phyloP scores from a whole-genome alignment of 768 basidiomycete species.

The Tremella fuciformis region DNA sequence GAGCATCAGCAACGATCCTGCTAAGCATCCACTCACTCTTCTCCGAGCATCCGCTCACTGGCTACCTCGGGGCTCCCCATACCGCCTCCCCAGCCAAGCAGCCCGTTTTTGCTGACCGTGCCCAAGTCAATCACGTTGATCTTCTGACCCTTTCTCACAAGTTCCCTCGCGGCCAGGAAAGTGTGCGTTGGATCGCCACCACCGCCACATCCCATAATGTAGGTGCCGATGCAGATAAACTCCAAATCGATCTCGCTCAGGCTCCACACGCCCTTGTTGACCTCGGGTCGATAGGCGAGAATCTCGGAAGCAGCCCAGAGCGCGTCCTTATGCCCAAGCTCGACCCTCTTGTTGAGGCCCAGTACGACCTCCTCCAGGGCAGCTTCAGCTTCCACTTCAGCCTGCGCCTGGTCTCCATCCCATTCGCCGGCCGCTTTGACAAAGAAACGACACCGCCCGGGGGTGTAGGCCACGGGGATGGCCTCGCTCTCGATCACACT shows the following conservation, averaged over 20 bases:
- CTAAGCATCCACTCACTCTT: slow-evolving; percentile 5
- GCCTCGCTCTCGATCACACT: slow-evolving; percentile 60
- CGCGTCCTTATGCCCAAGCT: slow-evolving; percentile 7
- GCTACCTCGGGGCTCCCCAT: slow-evolving; percentile 16
- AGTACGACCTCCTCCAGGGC: no score
- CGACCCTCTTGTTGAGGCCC: neutral
- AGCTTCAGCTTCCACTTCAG: no score
- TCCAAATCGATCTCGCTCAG: slow-evolving; percentile 58
- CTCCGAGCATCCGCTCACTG: slow-evolving; percentile 11
- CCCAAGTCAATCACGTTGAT: slow-evolving; percentile 57
- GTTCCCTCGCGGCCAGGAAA: slow-evolving; percentile 58
- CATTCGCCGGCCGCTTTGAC: slow-evolving; percentile 62
- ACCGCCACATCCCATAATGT: slow-evolving; percentile 64
- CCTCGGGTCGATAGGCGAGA: slow-evolving; percentile 53
- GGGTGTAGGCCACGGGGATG: slow-evolving; percentile 55
- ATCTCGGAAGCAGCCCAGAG: slow-evolving; percentile 38
- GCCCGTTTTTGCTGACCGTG: slow-evolving; percentile 52
- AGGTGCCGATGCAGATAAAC: slow-evolving; percentile 65
- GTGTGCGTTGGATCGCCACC: slow-evolving; percentile 62
- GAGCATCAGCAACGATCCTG: no score
- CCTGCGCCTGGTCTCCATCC: slow-evolving; percentile 10
- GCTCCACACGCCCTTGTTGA: slow-evolving; percentile 55
- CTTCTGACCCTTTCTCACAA: slow-evolving; percentile 57
- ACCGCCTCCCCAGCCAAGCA: slow-evolving; percentile 46
- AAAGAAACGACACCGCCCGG: slow-evolving; percentile 54